Percentiles rank a stretch among this genome's conserved stretches.
phyloP scores from a whole-genome alignment of 257 asterid species.

The Fraxinus quadrangulata region DNA sequence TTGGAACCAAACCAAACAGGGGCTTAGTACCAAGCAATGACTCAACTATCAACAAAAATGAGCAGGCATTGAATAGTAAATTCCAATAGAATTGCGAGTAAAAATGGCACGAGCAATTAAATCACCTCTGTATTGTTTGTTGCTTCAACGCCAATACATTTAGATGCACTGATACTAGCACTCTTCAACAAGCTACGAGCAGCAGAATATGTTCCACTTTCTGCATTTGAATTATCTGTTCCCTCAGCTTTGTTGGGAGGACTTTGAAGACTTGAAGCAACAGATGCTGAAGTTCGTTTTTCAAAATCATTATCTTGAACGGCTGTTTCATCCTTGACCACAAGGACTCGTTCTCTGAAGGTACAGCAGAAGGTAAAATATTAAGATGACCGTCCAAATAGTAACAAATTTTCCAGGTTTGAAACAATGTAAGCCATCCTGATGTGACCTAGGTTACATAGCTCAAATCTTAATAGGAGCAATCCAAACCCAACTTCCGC shows the following conservation, averaged over 20 bases:
- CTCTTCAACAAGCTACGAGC: slow-evolving; percentile 95
- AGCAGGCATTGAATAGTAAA: background rate
- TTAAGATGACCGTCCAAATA: background rate
- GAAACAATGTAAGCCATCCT: background rate
- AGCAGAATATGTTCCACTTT: slow-evolving; percentile 46
- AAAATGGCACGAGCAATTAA: background rate
- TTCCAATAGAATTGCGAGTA: background rate
- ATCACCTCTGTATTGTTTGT: slow-evolving; percentile 63
- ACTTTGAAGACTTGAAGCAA: slow-evolving; percentile 66
- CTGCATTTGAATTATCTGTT: slow-evolving; percentile 37
- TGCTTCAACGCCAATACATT: slow-evolving; percentile 66
- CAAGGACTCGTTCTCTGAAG: slow-evolving; percentile 86
- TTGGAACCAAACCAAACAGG: too few species aligned
- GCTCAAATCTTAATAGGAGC: background rate
- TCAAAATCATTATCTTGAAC: slow-evolving; percentile 49
- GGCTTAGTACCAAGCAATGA: background rate
- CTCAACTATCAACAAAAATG: background rate
- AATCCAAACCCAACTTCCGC: background rate
- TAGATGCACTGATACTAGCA: slow-evolving; percentile 88
- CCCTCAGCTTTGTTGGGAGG: slow-evolving; percentile 54
- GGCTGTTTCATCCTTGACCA: slow-evolving; percentile 59
- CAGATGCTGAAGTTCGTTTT: slow-evolving; percentile 63
- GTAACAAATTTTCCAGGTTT: background rate
- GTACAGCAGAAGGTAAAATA: slow-evolving; percentile 3
- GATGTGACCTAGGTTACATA: background rate